A percentile compares a stretch with the other conserved stretches of the same genome.
Conservation (phyloP, 1,284 basidiomycete species). For the Apiotrichum montevideense region DNA sequence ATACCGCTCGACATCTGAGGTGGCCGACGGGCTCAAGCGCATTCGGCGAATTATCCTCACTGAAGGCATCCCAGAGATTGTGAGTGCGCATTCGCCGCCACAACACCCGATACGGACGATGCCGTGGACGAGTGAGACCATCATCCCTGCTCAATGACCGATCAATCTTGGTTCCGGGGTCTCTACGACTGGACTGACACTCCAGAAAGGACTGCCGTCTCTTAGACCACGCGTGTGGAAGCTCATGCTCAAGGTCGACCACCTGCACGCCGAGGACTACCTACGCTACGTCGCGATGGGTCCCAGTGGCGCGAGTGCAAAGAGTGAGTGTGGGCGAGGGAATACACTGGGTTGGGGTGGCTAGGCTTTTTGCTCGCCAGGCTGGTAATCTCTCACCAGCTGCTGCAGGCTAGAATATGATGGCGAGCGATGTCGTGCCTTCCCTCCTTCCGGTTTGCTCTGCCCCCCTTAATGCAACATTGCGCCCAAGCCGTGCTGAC, state of each 20-base stretch:
- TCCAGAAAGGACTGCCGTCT: conserved; percentile 25
- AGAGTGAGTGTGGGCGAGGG: conserved; percentile 60
- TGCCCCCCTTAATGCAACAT: too few species aligned
- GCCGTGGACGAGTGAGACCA: too few species aligned
- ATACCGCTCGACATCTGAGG: conserved; percentile 57
- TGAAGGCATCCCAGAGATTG: conserved; percentile 66
- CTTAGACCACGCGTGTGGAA: conserved; percentile 67
- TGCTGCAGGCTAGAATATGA: too few species aligned
- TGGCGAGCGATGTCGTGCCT: too few species aligned
- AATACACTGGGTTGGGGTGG: too few species aligned
- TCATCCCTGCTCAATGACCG: neutral
- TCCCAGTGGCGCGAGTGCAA: conserved; percentile 78
- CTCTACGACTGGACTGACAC: neutral
- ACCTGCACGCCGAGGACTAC: conserved; percentile 68
- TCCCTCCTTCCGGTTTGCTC: too few species aligned
- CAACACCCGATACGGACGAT: too few species aligned
- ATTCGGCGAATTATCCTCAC: conserved; percentile 78
- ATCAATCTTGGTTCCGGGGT: neutral
- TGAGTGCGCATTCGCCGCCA: conserved; percentile 12
- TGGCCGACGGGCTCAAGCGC: conserved; percentile 67
- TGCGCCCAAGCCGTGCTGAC: conserved; percentile 2
- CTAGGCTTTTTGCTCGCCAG: too few species aligned
- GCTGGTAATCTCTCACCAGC: too few species aligned
- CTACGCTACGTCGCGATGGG: conserved; percentile 74
- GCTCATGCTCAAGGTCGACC: conserved; percentile 73